These are phyloP conservation scores for Aureobasidium sp. DNA, from an alignment of 2,329 filamentous ascomycete genomes.

Conservation along the genomic window DNA sequence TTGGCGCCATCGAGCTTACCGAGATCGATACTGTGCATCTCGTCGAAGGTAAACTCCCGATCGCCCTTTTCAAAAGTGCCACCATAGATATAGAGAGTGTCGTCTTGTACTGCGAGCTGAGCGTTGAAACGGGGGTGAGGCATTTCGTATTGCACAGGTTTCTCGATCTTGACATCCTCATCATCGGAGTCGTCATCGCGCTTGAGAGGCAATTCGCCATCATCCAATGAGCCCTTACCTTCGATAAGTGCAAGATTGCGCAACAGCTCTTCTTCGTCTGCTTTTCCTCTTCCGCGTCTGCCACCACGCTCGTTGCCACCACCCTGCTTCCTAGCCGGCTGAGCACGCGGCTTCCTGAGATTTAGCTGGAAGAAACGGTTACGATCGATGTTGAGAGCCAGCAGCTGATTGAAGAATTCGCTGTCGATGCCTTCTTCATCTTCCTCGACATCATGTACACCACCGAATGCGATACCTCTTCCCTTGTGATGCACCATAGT, in stretches of 20 bases:
- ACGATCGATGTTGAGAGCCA: constrained; percentile 89
- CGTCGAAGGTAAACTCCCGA: constrained; percentile 90
- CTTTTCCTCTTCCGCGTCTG: constrained; percentile 69
- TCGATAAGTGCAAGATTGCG: constrained; percentile 80
- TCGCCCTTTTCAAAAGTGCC: constrained; percentile 95
- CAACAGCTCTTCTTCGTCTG: constrained; percentile 84
- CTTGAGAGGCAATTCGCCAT: constrained; percentile 26
- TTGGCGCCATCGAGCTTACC: constrained; percentile 91
- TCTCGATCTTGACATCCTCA: constrained; percentile 44
- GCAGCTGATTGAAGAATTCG: constrained; percentile 90
- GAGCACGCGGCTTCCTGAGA: constrained; percentile 65
- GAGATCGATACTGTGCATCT: constrained; percentile 88
- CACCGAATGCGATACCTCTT: constrained; percentile 85
- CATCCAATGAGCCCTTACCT: constrained; percentile 54
- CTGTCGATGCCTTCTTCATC: constrained; percentile 78
- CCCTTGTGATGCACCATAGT: constrained; percentile 95
- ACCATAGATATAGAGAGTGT: constrained; percentile 88
- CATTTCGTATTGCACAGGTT: constrained; percentile 65
- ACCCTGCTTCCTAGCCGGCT: constrained; percentile 53
- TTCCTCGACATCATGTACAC: constrained; percentile 58
- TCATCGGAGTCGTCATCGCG: constrained; percentile 41
- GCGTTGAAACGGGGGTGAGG: constrained; percentile 89
- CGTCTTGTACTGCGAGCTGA: constrained; percentile 82
- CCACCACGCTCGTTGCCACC: constrained; percentile 52
- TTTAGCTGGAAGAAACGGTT: constrained; percentile 87